Percentiles rank a stretch among this genome's conserved stretches.
phyloP scores from a whole-genome alignment of 2,329 filamentous ascomycete species.

The Hymenoscyphus repandus region DNA sequence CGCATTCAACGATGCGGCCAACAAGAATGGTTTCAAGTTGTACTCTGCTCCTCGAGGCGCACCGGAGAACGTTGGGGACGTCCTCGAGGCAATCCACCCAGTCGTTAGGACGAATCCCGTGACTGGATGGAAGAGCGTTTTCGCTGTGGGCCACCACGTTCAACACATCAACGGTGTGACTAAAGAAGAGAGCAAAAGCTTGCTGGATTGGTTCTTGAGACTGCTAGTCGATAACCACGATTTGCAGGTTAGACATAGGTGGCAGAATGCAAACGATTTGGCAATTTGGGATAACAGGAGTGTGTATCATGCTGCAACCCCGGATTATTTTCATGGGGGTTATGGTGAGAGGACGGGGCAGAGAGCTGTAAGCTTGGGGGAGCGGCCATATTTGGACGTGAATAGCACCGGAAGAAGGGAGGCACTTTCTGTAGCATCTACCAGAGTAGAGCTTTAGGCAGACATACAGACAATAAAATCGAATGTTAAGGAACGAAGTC shows the following conservation, averaged over 20 bases:
- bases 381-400: slow-evolving; percentile 46
- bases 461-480: too few relatives aligned
- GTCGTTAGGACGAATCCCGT: slow-evolving; percentile 54
- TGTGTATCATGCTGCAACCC: slow-evolving; percentile 50
- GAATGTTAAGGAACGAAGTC: too few relatives aligned
- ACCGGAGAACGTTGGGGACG: slow-evolving; percentile 44
- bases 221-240: slow-evolving; percentile 51
- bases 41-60: slow-evolving; percentile 42
- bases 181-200: neutral
- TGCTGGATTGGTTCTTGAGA: slow-evolving; percentile 45
- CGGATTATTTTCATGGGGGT: slow-evolving; percentile 41
- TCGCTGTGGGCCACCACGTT: slow-evolving; percentile 47
- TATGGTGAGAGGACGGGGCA: slow-evolving; percentile 42
- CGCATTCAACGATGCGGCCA: slow-evolving; percentile 44
- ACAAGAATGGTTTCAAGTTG: slow-evolving; percentile 39
- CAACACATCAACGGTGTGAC: slow-evolving; percentile 45
- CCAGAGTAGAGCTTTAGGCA: too few relatives aligned
- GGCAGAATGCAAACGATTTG: slow-evolving; percentile 34
- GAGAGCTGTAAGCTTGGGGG: slow-evolving; percentile 45
- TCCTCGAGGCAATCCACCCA: slow-evolving; percentile 46
- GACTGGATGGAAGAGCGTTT: slow-evolving; percentile 52
- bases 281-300: slow-evolving; percentile 56
- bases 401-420: slow-evolving; percentile 40
- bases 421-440: too few relatives aligned
- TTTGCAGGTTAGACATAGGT: slow-evolving; percentile 41